Conservation (phyloP, 352 stramenopile genomes). For the Phytophthora meadii region DNA sequence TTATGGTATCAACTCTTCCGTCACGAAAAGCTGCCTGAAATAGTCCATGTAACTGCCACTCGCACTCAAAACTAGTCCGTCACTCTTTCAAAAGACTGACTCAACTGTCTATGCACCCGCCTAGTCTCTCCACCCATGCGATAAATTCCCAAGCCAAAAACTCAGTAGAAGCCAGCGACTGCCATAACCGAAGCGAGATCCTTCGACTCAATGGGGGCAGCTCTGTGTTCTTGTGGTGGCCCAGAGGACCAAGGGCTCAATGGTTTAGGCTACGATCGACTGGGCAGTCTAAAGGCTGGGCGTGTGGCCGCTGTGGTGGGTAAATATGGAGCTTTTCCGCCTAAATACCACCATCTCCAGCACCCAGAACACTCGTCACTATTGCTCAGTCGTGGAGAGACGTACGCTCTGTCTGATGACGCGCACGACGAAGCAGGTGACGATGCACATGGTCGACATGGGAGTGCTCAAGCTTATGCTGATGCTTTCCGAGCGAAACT, state of each 20-base stretch:
- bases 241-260: slow-evolving; percentile 52
- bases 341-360: slow-evolving; percentile 42
- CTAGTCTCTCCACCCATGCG: neutral
- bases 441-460: slow-evolving; percentile 26
- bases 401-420: slow-evolving; percentile 64
- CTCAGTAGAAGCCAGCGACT: slow-evolving; percentile 4
- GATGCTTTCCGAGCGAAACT: slow-evolving; percentile 77
- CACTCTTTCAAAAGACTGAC: neutral
- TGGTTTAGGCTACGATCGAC: slow-evolving; percentile 47
- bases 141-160: slow-evolving; percentile 14
- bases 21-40: neutral
- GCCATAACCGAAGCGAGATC: slow-evolving; percentile 37
- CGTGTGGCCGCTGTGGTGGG: slow-evolving; percentile 37
- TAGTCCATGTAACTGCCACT: slow-evolving; percentile 6
- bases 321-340: slow-evolving; percentile 43
- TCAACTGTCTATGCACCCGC: neutral
- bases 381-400: slow-evolving; percentile 59
- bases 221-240: slow-evolving; percentile 57
- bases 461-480: slow-evolving; percentile 60
- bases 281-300: slow-evolving; percentile 37
- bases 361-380: slow-evolving; percentile 44
- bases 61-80: neutral
- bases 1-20: neutral
- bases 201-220: slow-evolving; percentile 48
- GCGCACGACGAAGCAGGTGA: slow-evolving; percentile 28